Percentiles rank a stretch among this genome's conserved stretches.
These are phyloP conservation scores for Takakia lepidozioides DNA, from an alignment of 225 moss, liverwort and hornwort genomes.

Conservation along the genomic window DNA sequence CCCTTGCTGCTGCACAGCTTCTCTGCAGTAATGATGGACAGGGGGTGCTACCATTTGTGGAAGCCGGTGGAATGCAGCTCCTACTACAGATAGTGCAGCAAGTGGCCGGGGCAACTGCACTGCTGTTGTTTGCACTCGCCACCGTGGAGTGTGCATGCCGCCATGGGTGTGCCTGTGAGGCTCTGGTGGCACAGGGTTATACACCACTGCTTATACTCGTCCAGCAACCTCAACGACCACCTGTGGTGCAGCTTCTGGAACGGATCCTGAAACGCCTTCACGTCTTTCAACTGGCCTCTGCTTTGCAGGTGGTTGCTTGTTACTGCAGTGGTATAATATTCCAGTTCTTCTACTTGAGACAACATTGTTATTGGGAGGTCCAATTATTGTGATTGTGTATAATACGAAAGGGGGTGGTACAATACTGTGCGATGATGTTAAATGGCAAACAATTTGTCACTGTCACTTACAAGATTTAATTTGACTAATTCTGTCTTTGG, in stretches of 20 bases:
- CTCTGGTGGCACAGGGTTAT: conserved; percentile 42
- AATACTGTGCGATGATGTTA: background rate
- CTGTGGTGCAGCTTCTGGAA: conserved; percentile 26
- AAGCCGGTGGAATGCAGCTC: conserved; percentile 62
- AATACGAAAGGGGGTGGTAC: no score
- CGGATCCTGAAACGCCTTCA: conserved; percentile 39
- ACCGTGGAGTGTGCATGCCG: conserved; percentile 70
- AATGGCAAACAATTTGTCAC: no score
- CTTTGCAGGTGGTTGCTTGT: conserved; percentile 30
- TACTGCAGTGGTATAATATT: no score
- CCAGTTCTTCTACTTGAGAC: no score
- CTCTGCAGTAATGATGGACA: conserved; percentile 58
- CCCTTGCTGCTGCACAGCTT: conserved; percentile 89
- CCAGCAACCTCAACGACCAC: conserved; percentile 38
- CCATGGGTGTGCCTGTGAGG: conserved; percentile 68
- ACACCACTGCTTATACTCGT: conserved; percentile 19
- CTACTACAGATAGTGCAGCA: conserved; percentile 65
- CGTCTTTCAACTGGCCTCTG: conserved; percentile 32
- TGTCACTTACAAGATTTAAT: no score
- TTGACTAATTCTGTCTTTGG: no score
- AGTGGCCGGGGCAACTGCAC: conserved; percentile 55
- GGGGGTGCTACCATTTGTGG: conserved; percentile 58
- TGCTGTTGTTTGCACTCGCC: conserved; percentile 69
- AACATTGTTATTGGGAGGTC: no score
- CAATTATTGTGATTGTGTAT: no score